Base-by-base conservation (phyloP, 768 basidiomycete genomes). In the Xerocomus potaroensis region DNA sequence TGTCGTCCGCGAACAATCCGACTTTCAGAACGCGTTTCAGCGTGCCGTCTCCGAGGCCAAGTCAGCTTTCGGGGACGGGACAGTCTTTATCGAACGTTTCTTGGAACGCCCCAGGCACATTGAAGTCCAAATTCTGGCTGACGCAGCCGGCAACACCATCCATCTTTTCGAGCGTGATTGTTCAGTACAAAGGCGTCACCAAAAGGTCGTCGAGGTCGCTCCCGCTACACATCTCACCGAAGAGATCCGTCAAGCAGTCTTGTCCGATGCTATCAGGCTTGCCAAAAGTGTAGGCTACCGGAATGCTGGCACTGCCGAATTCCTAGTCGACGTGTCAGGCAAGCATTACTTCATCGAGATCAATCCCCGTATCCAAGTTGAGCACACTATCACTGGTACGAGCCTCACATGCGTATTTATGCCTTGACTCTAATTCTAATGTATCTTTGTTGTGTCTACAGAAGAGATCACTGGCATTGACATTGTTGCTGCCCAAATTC, bases 391-490 rank as follows among this genome's bases (percentile, higher is more conserved):
- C 66, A 97, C 96, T 50, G 92, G 92, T 91, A 55, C 43, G 72
- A 65, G 32, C 47, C 15, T 26, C 27, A n/a, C 24, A 11, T 3
- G 2, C 46, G 15, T 23, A 33, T 36, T 41, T 14, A 14, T 34
- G n/a, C n/a, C n/a, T n/a, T n/a, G 30, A 11, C 26, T 19, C 35
- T 16, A 22, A 30, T 22, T 18, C 34, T 55, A 35, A 39, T 21
- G 3, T 15, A 19, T 9, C 12, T 35, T 5, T 21, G 11, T n/a
- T 36, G n/a, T 38, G 31, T 49, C 39, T 47, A 23, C 64, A 94
- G 96, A 98, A 87, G 94, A 97, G 65, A 99, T 99, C 61, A 98
- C 96, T 50, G 96, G 96, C 41, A 93, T 98, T 67, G 96, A 99
- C 63, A 95, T 99, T 53, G 93, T 98, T 32, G 96, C 96, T 45